phyloP scores from a whole-genome alignment of 352 stramenopile species.

The Elongisporangium anandrum region DNA sequence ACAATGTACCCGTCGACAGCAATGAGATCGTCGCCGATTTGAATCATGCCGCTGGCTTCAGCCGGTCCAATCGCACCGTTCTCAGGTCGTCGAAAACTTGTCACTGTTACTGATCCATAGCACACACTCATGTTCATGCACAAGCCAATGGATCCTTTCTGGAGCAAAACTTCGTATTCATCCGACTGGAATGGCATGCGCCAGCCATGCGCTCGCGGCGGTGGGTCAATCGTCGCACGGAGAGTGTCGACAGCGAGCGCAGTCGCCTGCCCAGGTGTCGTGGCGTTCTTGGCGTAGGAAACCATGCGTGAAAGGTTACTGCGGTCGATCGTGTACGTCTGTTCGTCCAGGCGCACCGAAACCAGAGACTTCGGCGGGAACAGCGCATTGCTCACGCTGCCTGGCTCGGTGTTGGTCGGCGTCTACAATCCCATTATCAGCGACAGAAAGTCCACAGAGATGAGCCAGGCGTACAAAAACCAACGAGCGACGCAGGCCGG shows the following conservation, averaged over 20 bases:
- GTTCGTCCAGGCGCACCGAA: constrained; percentile 59
- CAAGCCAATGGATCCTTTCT: constrained; percentile 83
- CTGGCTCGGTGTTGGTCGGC: neutral
- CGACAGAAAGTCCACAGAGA: neutral
- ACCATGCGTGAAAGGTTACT: constrained; percentile 38
- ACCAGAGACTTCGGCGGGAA: constrained; percentile 37
- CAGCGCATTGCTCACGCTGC: neutral
- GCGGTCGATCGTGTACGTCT: constrained; percentile 46
- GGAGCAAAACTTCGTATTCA: constrained; percentile 84
- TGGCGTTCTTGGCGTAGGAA: constrained; percentile 58
- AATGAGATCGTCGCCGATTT: constrained; percentile 73
- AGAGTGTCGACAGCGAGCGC: constrained; percentile 70
- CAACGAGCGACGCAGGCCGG: neutral
- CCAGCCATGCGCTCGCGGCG: constrained; percentile 55
- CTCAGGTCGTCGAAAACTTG: constrained; percentile 79
- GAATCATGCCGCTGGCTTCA: constrained; percentile 78
- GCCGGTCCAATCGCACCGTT: constrained; percentile 67
- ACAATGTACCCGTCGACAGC: constrained; percentile 79
- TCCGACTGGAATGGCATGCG: constrained; percentile 55
- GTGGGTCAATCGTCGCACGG: constrained; percentile 38
- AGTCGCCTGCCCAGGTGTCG: constrained; percentile 49
- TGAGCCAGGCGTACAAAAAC: neutral
- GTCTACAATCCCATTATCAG: neutral
- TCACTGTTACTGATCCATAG: constrained; percentile 72
- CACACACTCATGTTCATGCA: constrained; percentile 91